phyloP scores from a whole-genome alignment of 106 monocot species.

The Phalaenopsis equestris region DNA sequence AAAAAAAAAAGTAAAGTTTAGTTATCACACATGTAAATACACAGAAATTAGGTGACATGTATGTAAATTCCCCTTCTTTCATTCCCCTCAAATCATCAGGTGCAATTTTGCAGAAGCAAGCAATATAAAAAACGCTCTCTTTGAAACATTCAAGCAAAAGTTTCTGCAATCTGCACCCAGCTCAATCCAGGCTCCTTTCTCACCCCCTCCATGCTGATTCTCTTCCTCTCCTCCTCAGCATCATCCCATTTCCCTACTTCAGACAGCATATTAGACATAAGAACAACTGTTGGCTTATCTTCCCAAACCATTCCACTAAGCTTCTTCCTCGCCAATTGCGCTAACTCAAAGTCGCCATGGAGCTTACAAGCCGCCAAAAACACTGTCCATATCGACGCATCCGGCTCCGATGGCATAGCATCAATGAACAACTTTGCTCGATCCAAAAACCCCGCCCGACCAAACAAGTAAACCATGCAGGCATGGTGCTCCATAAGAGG shows the following conservation, averaged over 20 bases:
- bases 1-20: too few relatives aligned
- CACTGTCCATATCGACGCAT: conserved; percentile 50
- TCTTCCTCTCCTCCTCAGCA: conserved; percentile 41
- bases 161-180: conserved; percentile 13
- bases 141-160: not conserved
- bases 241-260: conserved; percentile 50
- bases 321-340: conserved; percentile 22
- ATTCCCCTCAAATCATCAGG: too few relatives aligned
- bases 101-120: too few relatives aligned
- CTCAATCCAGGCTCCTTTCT: conserved; percentile 43
- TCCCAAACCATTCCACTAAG: conserved; percentile 24
- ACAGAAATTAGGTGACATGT: too few relatives aligned
- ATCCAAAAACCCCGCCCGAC: conserved; percentile 58
- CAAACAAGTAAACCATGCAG: conserved; percentile 73
- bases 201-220: conserved; percentile 7
- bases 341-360: conserved; percentile 47
- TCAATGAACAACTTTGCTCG: conserved; percentile 45
- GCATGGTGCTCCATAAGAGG: conserved; percentile 61
- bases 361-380: conserved; percentile 57
- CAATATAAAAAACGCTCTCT: too few relatives aligned
- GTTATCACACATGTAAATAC: too few relatives aligned
- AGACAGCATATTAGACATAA: conserved; percentile 48
- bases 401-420: conserved; percentile 36
- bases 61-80: too few relatives aligned
- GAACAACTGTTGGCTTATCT: conserved; percentile 27